phyloP scores from a whole-genome alignment of 164 flowering plant species.

The Umbilicus rupestris region DNA sequence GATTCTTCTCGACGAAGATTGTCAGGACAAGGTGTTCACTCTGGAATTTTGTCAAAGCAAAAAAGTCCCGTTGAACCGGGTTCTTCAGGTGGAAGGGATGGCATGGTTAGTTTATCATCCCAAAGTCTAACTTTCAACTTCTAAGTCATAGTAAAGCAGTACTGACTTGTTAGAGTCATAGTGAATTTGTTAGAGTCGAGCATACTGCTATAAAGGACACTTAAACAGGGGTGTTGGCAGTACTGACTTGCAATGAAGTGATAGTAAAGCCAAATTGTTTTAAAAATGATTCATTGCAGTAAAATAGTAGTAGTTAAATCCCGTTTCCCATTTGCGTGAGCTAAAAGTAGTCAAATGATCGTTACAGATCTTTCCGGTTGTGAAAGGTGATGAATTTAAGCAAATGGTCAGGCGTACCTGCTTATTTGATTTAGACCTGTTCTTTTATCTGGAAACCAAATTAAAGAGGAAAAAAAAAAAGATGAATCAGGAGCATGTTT shows the following conservation, averaged over 20 bases:
- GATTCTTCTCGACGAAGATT: constrained; percentile 33
- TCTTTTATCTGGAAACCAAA: too few relatives aligned
- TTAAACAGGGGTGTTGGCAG: background rate
- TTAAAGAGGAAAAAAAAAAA: too few relatives aligned
- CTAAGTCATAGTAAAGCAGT: too few relatives aligned
- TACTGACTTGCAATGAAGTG: background rate
- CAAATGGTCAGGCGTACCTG: too few relatives aligned
- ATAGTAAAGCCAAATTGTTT: background rate
- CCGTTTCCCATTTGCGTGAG: too few relatives aligned
- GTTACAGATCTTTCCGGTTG: too few relatives aligned
- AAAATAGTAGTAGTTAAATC: too few relatives aligned
- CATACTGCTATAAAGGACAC: background rate
- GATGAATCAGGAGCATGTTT: too few relatives aligned
- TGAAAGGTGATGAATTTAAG: too few relatives aligned
- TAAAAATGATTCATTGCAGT: background rate
- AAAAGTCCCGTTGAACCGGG: constrained; percentile 42
- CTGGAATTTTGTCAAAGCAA: constrained; percentile 37
- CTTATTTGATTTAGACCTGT: too few relatives aligned
- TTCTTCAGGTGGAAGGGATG: constrained; percentile 28
- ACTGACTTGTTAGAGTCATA: background rate
- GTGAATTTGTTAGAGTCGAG: background rate
- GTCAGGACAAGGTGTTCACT: constrained; percentile 20
- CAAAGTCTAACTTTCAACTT: background rate
- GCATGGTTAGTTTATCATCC: constrained; percentile 24
- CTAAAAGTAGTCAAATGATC: too few relatives aligned